These are phyloP conservation scores for Boletus rubescentipes DNA, from an alignment of 768 basidiomycete species.

Conservation along the genomic window DNA sequence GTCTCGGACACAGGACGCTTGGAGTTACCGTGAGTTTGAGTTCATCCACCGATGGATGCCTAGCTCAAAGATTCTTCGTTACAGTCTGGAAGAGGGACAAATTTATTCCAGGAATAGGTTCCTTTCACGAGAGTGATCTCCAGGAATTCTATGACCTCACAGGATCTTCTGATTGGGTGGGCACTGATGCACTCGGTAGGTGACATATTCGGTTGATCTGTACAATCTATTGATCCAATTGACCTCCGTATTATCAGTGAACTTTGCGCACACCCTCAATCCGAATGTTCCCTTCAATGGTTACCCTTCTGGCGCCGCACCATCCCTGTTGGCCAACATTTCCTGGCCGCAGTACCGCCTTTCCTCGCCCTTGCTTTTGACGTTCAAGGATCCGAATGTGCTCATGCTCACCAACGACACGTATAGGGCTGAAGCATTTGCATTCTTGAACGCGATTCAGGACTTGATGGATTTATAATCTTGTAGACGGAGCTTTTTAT, in stretches of 20 bases:
- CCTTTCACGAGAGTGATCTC: conserved; percentile 19
- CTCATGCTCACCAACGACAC: conserved; percentile 11
- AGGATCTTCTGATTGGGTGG: conserved; percentile 9
- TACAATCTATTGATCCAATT: background rate
- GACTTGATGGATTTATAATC: conserved; percentile 8
- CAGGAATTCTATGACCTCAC: conserved; percentile 13
- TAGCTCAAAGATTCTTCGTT: background rate
- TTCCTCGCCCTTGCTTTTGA: conserved; percentile 1
- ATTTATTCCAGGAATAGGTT: conserved; percentile 11
- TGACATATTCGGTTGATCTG: background rate
- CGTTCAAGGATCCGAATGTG: conserved; percentile 9
- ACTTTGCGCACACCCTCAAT: conserved; percentile 18
- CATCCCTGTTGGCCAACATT: conserved; percentile 5
- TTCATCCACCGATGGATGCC: background rate
- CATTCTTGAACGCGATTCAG: conserved; percentile 7
- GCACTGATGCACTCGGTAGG: conserved; percentile 13
- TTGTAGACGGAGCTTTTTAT: no score
- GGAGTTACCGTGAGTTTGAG: conserved; percentile 8
- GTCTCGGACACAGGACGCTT: conserved; percentile 13
- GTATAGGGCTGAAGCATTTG: background rate
- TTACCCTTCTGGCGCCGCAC: conserved; percentile 9
- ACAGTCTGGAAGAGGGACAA: conserved; percentile 12
- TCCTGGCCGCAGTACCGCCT: conserved; percentile 4
- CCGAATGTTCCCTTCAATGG: conserved; percentile 2
- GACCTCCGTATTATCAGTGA: background rate